Conservation (phyloP, 495 filamentous ascomycete species). For the Talaromyces nanjingensis region DNA sequence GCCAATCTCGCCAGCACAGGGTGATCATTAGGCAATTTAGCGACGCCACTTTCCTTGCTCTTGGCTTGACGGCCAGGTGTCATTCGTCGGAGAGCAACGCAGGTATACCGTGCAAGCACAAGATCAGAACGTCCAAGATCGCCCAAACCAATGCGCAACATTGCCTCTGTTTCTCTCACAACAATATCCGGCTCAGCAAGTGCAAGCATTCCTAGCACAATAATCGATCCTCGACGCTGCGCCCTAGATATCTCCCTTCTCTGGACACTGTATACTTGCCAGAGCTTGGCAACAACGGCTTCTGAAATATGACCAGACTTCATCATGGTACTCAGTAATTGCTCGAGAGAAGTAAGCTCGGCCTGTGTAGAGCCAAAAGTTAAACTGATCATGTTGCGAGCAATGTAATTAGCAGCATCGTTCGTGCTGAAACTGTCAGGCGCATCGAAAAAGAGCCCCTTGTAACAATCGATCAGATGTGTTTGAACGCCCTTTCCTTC, state of each 20-base stretch:
- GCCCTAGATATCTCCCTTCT: constrained; percentile 86
- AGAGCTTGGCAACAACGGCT: constrained; percentile 81
- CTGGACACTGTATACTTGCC: constrained; percentile 95
- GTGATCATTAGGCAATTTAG: constrained; percentile 86
- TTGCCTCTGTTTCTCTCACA: constrained; percentile 86
- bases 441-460: constrained; percentile 89
- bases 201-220: constrained; percentile 95
- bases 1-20: constrained; percentile 73
- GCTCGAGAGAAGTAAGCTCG: constrained; percentile 90
- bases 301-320: constrained; percentile 81
- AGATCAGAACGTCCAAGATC: constrained; percentile 72
- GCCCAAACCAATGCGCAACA: constrained; percentile 86
- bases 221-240: constrained; percentile 90
- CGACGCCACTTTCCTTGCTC: constrained; percentile 56
- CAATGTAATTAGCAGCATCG: constrained; percentile 92
- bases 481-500: constrained; percentile 97
- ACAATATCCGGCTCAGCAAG: constrained; percentile 88
- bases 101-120: constrained; percentile 87
- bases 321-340: constrained; percentile 96
- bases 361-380: constrained; percentile 93
- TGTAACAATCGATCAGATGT: constrained; percentile 96
- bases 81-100: constrained; percentile 84
- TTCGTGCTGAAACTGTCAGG: constrained; percentile 80
- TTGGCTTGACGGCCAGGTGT: constrained; percentile 77
- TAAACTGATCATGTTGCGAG: constrained; percentile 96